A percentile compares a stretch with the other conserved stretches of the same genome.
Evolutionary conservation across 2,329 filamentous ascomycete genomes (phyloP).

Genomic region (Knufia fluminis): DNA sequence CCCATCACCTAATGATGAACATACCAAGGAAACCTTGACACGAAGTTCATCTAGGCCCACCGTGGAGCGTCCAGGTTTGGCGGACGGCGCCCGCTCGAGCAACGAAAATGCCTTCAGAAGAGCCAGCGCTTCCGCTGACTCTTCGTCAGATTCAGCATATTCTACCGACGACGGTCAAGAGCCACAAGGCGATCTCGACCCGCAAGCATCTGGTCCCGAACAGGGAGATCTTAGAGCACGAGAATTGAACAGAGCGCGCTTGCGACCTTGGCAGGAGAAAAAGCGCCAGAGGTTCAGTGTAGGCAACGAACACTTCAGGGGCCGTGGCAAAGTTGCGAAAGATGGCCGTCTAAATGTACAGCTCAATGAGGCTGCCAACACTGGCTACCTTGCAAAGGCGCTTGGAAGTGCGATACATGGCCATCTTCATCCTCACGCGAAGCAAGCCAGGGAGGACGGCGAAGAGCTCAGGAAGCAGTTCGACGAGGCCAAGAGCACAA

Average conservation of each 20-base stretch:
- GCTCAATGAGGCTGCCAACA: slow-evolving; percentile 60
- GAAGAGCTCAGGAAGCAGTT: slow-evolving; percentile 15
- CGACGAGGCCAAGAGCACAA: slow-evolving; percentile 20
- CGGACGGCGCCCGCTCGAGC: not conserved
- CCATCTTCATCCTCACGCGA: slow-evolving; percentile 36
- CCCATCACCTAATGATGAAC: not conserved
- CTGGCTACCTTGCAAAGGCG: slow-evolving; percentile 64
- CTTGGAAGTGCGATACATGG: slow-evolving; percentile 55
- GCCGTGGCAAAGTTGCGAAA: slow-evolving; percentile 48
- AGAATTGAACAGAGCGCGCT: slow-evolving; percentile 17
- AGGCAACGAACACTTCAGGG: slow-evolving; percentile 18
- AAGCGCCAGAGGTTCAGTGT: slow-evolving; percentile 5
- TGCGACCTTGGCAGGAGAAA: slow-evolving; percentile 7
- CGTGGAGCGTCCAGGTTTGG: not conserved
- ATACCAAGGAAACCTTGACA: not conserved
- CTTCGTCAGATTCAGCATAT: slow-evolving; percentile 11
- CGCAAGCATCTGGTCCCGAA: slow-evolving; percentile 11
- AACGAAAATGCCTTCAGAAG: not conserved
- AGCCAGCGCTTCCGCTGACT: slow-evolving; percentile 2
- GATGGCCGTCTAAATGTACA: slow-evolving; percentile 66
- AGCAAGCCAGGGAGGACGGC: slow-evolving; percentile 20
- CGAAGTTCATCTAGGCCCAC: not conserved
- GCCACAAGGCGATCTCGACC: slow-evolving; percentile 2
- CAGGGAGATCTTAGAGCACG: slow-evolving; percentile 12
- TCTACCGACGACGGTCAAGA: slow-evolving; percentile 14